Percentiles rank a stretch among this genome's conserved stretches.
phyloP scores from a whole-genome alignment of 495 filamentous ascomycete genomes.

The Rostrohypoxylon terebratum region DNA sequence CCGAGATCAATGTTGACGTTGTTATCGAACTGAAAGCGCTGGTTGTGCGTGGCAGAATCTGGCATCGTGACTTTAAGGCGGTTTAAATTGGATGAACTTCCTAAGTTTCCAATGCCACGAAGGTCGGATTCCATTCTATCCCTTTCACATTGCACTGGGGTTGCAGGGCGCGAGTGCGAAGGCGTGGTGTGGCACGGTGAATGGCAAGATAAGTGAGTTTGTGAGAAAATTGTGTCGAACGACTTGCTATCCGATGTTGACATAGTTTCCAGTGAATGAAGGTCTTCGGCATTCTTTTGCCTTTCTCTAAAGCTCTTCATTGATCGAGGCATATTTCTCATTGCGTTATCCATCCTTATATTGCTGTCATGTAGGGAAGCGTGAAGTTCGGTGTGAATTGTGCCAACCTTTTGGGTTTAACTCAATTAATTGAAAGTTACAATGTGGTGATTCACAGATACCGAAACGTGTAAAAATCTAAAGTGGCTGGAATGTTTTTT shows the following conservation, averaged over 20 bases:
- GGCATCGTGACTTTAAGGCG: neutral
- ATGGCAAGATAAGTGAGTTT: neutral
- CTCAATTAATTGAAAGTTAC: neutral
- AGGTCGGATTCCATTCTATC: neutral
- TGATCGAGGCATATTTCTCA: neutral
- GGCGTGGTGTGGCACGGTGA: constrained; percentile 9
- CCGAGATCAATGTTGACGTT: neutral
- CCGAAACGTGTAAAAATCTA: too few relatives aligned
- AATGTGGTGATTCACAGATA: neutral
- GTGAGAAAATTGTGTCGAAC: constrained; percentile 1
- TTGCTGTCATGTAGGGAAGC: neutral
- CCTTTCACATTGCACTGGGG: neutral
- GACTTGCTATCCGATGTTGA: constrained; percentile 6
- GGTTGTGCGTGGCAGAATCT: too few relatives aligned
- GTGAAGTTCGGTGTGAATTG: neutral
- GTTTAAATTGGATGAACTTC: neutral
- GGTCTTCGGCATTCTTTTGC: neutral
- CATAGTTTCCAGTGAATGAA: constrained; percentile 1
- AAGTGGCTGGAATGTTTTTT: too few relatives aligned
- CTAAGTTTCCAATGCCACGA: neutral
- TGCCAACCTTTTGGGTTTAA: neutral
- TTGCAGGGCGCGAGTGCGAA: constrained; percentile 1
- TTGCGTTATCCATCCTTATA: neutral
- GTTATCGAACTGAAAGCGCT: neutral
- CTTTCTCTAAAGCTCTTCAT: neutral